A percentile compares a stretch with the other conserved stretches of the same genome.
Evolutionary conservation across 805 yeast species (phyloP).

Genomic region (Tetrapisispora iriomotensis): DNA sequence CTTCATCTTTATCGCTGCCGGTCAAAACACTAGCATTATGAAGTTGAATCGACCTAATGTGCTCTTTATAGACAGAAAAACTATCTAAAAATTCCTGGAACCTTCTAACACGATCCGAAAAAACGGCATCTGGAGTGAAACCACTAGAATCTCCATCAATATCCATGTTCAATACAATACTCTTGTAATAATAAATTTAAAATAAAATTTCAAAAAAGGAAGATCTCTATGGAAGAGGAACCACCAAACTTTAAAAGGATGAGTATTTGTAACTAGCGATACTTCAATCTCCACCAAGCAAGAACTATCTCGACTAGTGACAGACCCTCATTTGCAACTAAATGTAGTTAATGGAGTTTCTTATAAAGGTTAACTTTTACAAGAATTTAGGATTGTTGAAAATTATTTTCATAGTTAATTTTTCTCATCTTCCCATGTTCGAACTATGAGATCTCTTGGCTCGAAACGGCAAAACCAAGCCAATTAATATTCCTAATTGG

Average conservation of each 20-base stretch:
- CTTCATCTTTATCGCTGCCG: slow-evolving; percentile 5
- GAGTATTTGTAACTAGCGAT: not conserved
- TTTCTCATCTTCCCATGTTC: too few species aligned
- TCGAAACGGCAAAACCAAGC: not conserved
- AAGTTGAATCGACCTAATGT: slow-evolving; percentile 62
- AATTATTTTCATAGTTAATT: too few species aligned
- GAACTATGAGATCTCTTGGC: too few species aligned
- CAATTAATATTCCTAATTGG: not conserved
- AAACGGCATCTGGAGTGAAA: slow-evolving; percentile 36
- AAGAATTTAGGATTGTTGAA: too few species aligned
- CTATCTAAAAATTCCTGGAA: slow-evolving; percentile 80
- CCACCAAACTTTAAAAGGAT: too few species aligned
- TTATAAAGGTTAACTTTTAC: too few species aligned
- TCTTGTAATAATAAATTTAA: not conserved
- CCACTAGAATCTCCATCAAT: slow-evolving; percentile 4
- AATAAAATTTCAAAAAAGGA: too few species aligned
- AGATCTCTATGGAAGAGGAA: too few species aligned
- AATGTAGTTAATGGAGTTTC: too few species aligned
- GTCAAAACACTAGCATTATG: slow-evolving; percentile 40
- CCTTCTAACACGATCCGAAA: slow-evolving; percentile 75
- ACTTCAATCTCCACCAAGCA: not conserved
- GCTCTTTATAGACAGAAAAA: slow-evolving; percentile 55
- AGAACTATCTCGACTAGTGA: not conserved
- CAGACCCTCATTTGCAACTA: too few species aligned
- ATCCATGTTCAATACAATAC: not conserved